These are phyloP conservation scores for Cyberlindnera xylosilytica DNA, from an alignment of 805 yeast species.

Conservation along the genomic window DNA sequence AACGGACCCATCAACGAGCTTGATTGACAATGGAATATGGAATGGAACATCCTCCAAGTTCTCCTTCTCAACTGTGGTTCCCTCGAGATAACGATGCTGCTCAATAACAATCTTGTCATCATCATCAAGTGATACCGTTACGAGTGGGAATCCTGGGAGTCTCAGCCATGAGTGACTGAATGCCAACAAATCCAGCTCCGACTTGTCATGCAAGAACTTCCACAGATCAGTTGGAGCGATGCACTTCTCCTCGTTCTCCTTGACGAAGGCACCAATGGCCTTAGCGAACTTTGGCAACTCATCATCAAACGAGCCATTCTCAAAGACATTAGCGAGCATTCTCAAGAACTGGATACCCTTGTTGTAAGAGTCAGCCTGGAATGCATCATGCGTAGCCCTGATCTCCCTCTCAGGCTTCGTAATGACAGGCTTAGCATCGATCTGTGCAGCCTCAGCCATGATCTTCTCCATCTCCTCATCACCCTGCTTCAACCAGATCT, in stretches of 20 bases:
- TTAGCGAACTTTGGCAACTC: conserved; percentile 31
- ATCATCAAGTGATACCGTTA: conserved; percentile 34
- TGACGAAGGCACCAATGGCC: conserved; percentile 38
- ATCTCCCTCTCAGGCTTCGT: conserved; percentile 29
- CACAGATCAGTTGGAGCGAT: conserved; percentile 54
- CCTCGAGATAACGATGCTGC: conserved; percentile 37
- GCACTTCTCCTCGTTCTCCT: conserved; percentile 32
- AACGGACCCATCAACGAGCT: conserved; percentile 32
- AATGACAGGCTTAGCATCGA: conserved; percentile 34
- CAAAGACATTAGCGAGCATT: conserved; percentile 47
- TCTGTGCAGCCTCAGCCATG: conserved; percentile 36
- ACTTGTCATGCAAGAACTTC: conserved; percentile 36
- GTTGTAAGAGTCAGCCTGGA: conserved; percentile 49
- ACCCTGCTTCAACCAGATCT: conserved; percentile 34
- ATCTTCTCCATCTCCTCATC: conserved; percentile 30
- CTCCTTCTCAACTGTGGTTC: conserved; percentile 25
- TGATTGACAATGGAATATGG: conserved; percentile 56
- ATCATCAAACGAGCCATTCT: conserved; percentile 29
- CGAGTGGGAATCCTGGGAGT: conserved; percentile 56
- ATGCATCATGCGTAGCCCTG: conserved; percentile 44
- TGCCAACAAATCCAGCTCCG: conserved; percentile 42
- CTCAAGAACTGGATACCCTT: conserved; percentile 56
- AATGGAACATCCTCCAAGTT: conserved; percentile 54
- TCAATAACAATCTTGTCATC: conserved; percentile 32
- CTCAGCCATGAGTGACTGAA: conserved; percentile 61